Base-by-base conservation (phyloP, 805 yeast species). In the Cyberlindnera nakhonratchasimensis region DNA sequence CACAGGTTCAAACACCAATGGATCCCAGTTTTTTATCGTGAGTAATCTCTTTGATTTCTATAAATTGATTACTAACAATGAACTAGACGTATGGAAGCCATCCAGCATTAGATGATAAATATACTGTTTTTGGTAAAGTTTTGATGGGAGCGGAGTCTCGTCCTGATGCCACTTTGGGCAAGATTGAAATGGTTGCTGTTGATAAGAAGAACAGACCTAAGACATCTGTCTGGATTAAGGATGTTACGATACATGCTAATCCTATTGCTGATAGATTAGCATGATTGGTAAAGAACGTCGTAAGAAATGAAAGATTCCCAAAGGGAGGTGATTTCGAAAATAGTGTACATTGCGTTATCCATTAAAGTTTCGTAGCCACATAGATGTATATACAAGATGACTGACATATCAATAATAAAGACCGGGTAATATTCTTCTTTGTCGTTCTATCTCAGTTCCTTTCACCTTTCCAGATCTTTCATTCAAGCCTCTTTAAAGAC, bases 81-180 rank as follows among this genome's bases (percentile, higher is more conserved):
- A 10, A 6, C 6, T 30, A 62, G 66, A 91, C 98, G 18, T 86
- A 95, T 5, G 89, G 77, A 2, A 80, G 66, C n/a, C 88, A 96
- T 3, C 91, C 96, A 2, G 95, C 90, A 62, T 66, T 81, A 50
- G 77, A 82, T 60, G 80, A 78, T 25, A 64, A 66, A 11, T 82
- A 82, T 60, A 89, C 84, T 41, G 86, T 81, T 0, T 84, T 85
- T 58, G 95, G 93, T 24, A 86, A 82, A 62, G 79, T 85, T 23
- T 51, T 75, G 11, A 77, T 75, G 36, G 91, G 91, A 1, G 55
- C 55, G 5, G 64, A 61, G 24, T 45, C 43, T 4, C 42, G 45
- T 4, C 60, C 58, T 6, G 57, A 47, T 12, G 54, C 62, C 2
- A 59, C 68, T 6, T 37, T 61, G 8, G 45, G 49, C 4, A 58